Conservation (phyloP, 305 asterid species). For the Salvia sclarea region DNA sequence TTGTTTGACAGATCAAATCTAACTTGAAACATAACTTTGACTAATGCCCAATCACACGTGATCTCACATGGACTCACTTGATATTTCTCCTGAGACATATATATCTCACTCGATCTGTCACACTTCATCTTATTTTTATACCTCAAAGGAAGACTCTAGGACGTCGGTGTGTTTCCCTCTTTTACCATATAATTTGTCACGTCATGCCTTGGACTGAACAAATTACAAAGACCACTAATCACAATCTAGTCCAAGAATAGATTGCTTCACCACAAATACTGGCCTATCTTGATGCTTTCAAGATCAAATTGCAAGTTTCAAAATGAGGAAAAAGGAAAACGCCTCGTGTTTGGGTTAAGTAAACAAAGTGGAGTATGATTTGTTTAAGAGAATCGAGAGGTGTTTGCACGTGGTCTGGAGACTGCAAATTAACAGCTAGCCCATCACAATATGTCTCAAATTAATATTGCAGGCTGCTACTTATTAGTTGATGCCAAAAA, state of each 20-base stretch:
- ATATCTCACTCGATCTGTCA: neutral
- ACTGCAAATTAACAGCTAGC: neutral
- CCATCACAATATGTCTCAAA: conserved; percentile 17
- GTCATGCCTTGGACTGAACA: too few species aligned
- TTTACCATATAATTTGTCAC: neutral
- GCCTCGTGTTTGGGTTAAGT: conserved; percentile 12
- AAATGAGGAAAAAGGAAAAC: neutral
- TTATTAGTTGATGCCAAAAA: neutral
- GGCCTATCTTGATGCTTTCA: conserved; percentile 4
- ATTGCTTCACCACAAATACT: neutral
- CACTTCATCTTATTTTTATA: neutral
- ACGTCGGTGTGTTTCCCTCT: neutral
- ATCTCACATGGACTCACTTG: neutral
- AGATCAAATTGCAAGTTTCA: conserved; percentile 25
- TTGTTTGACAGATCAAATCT: neutral
- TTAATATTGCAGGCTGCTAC: neutral
- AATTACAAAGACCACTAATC: too few species aligned
- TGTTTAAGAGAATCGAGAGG: conserved; percentile 31
- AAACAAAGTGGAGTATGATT: neutral
- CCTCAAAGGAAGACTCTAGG: neutral
- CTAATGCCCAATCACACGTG: neutral
- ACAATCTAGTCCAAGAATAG: neutral
- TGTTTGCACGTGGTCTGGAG: conserved; percentile 33
- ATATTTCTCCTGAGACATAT: neutral
- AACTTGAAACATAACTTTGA: neutral